Evolutionary conservation across 1,284 basidiomycete genomes (phyloP), one percentile per base, ranked within the genome.

Genomic region (Cutaneotrichosporon cutaneum): DNA sequence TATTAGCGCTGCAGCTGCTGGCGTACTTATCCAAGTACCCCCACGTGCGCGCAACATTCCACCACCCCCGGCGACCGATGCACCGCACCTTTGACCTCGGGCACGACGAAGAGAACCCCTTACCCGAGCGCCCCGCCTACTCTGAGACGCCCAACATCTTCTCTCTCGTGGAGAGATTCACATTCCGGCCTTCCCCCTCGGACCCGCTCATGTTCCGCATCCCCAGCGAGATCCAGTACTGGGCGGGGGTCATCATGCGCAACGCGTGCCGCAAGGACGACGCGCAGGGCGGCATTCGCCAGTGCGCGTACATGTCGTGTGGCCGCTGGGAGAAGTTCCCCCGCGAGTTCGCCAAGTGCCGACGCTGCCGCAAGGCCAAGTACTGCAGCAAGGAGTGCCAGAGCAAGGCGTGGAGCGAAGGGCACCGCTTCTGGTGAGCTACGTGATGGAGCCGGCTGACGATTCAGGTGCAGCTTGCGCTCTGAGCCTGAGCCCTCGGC

Each of bases 251-350:
- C 14, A 97, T 98, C 73, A 99, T 99, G 95, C 86, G 96, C 57
- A 99, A 99, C 76, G 95, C 96, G 8, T 99, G 95, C 80, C 84
- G 95, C 75, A 99, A 99, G 83, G 95, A 99, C 74, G 94, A 97
- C 65, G 86, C 83, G 54, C 82, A 90, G 50, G 93, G 93, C 63
- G 96, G 96, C 4, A 94, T 98, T 66, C 82, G 95, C 62, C 96
- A 98, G 78, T 99, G 95, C 82, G 96, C 96, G 5, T 96, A 97
- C 77, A 98, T 96, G 92, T 84, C 90, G 53, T 99, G 96, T 72
- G 95, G 95, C 0, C 86, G 87, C 69, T 98, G 95, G 96, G 95
- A 99, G 79, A 83, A 85, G 24, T 92, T 87, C 71, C 92, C 95
- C 5, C 85, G 94, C 35, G 93, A 99, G 79, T 99, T 99, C 81